Percentiles rank a stretch among this genome's conserved stretches.
Evolutionary conservation across 176 grass and related monocot genomes (phyloP).

Genomic region (Ensete ventricosum): DNA sequence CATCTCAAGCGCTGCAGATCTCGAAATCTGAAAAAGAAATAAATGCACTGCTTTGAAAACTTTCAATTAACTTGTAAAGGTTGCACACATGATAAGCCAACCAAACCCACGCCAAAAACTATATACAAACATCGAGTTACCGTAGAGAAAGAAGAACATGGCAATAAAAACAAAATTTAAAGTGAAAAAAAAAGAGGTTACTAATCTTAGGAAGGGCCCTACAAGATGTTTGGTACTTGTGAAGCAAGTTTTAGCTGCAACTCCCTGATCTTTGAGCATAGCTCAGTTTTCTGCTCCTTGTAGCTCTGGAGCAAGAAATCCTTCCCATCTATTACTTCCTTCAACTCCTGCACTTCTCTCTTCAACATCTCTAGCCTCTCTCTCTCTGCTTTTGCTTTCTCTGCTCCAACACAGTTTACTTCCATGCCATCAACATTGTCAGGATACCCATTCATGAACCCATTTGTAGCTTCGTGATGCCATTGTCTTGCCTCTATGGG

Average conservation of each 20-base stretch:
- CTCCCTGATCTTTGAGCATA: slow-evolving; percentile 39
- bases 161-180: not conserved
- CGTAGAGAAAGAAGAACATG: not conserved
- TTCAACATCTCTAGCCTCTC: slow-evolving; percentile 37
- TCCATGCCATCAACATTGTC: slow-evolving; percentile 14
- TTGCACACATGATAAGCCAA: not conserved
- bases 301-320: slow-evolving; percentile 41
- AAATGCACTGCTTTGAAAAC: too few relatives aligned
- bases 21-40: too few relatives aligned
- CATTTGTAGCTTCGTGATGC: slow-evolving; percentile 1
- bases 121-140: not conserved
- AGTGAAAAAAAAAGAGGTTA: not conserved
- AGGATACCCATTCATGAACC: slow-evolving; percentile 18
- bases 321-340: slow-evolving; percentile 42
- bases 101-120: not conserved
- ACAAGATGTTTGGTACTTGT: slow-evolving; percentile 38
- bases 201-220: not conserved
- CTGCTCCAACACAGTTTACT: not conserved
- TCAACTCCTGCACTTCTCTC: slow-evolving; percentile 31
- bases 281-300: slow-evolving; percentile 41
- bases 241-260: slow-evolving; percentile 32
- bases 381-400: slow-evolving; percentile 1
- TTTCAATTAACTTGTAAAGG: not conserved
- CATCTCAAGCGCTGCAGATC: too few relatives aligned
- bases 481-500: not conserved